These are phyloP conservation scores for Sordariomycetes sp. DNA, from an alignment of 2,329 filamentous ascomycete genomes.

Conservation along the genomic window DNA sequence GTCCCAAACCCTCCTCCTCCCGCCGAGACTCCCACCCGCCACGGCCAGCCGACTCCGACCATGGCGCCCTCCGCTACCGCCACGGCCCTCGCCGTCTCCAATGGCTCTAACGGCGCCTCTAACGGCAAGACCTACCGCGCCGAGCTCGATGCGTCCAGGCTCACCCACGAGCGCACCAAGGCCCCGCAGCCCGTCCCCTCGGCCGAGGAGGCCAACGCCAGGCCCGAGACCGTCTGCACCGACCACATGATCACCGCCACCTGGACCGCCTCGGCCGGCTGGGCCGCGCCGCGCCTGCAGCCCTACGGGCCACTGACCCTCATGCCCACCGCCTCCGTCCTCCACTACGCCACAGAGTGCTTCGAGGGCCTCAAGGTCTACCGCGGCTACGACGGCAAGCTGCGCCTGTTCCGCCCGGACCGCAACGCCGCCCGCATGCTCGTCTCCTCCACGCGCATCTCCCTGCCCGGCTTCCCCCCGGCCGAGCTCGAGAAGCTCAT, in stretches of 20 bases:
- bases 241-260: constrained; percentile 79
- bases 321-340: constrained; percentile 68
- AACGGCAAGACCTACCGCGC: constrained; percentile 22
- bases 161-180: constrained; percentile 42
- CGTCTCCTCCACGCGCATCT: constrained; percentile 53
- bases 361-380: constrained; percentile 81
- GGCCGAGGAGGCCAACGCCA: constrained; percentile 33
- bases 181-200: constrained; percentile 41
- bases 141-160: constrained; percentile 52
- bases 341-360: constrained; percentile 87
- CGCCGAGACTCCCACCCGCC: not conserved
- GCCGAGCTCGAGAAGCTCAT: constrained; percentile 66
- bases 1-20: not conserved
- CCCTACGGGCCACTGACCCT: constrained; percentile 70
- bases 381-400: constrained; percentile 63
- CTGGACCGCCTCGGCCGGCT: constrained; percentile 58
- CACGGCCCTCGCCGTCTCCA: constrained; percentile 5
- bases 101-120: constrained; percentile 7
- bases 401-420: constrained; percentile 69
- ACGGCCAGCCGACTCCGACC: not conserved
- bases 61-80: constrained; percentile 7
- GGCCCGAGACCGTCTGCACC: constrained; percentile 49
- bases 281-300: constrained; percentile 62
- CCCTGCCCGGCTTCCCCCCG: constrained; percentile 64
- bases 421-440: constrained; percentile 59